Evolutionary conservation across 495 filamentous ascomycete species (phyloP).

Genomic region (Penicillium roqueforti): DNA sequence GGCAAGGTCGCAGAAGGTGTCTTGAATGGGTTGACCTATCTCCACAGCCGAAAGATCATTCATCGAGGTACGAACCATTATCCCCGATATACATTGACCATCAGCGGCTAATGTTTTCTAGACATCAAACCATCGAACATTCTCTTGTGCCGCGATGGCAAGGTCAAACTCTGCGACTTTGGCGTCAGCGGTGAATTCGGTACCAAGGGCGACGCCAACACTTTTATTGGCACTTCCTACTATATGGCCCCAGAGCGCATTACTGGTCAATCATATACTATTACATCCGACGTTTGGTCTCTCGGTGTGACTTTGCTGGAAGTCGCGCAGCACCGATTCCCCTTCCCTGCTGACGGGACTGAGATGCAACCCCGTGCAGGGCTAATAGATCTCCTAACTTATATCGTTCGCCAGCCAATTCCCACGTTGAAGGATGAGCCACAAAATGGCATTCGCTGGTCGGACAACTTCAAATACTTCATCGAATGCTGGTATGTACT

Average conservation of each 20-base stretch:
- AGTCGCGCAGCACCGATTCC: conserved; percentile 96
- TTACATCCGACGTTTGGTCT: conserved; percentile 97
- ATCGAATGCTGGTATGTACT: conserved; percentile 94
- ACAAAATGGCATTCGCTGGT: conserved; percentile 76
- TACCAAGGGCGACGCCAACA: conserved; percentile 97
- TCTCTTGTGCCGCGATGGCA: conserved; percentile 83
- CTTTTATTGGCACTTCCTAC: conserved; percentile 97
- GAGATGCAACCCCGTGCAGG: conserved; percentile 85
- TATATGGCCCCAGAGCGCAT: conserved; percentile 99
- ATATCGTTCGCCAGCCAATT: conserved; percentile 93
- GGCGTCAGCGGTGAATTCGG: conserved; percentile 97
- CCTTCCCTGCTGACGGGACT: conserved; percentile 93
- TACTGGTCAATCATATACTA: conserved; percentile 94
- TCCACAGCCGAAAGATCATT: conserved; percentile 96
- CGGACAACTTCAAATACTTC: conserved; percentile 95
- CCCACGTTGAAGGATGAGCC: conserved; percentile 96
- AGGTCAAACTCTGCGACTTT: conserved; percentile 97
- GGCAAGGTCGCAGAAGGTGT: conserved; percentile 97
- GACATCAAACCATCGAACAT: conserved; percentile 99
- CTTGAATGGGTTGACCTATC: conserved; percentile 87
- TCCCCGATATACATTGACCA: background rate
- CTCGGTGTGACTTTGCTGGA: conserved; percentile 93
- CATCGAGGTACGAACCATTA: conserved; percentile 59
- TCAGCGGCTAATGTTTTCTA: conserved; percentile 13
- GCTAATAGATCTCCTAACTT: conserved; percentile 90